These are phyloP conservation scores for Fusarium tricinctum DNA, from an alignment of 2,329 filamentous ascomycete genomes.

Conservation along the genomic window DNA sequence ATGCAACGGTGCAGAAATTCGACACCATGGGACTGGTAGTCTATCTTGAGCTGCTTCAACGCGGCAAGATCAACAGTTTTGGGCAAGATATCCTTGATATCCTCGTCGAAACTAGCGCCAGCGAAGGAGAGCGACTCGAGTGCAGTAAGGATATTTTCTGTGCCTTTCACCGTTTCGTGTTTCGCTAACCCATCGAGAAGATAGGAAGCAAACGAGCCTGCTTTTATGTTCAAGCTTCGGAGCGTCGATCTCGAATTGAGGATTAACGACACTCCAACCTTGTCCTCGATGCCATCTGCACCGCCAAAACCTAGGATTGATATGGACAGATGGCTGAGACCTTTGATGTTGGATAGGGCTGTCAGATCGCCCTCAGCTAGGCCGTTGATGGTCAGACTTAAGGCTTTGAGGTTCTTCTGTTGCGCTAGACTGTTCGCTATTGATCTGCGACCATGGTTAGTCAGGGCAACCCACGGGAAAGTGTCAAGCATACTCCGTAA, in stretches of 20 bases:
- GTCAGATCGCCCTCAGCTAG: neutral
- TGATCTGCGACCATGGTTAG: slow-evolving; percentile 21
- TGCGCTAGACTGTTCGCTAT: slow-evolving; percentile 28
- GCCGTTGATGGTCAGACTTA: neutral
- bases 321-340: slow-evolving; percentile 33
- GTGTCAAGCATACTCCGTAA: slow-evolving; percentile 28
- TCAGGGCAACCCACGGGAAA: accelerated
- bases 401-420: slow-evolving; percentile 27
- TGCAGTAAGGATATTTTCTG: neutral
- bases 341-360: slow-evolving; percentile 18
- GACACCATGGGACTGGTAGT: neutral
- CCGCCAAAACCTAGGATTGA: too few species aligned
- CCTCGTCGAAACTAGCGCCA: neutral
- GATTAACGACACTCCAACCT: neutral
- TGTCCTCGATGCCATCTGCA: too few species aligned
- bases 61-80: slow-evolving; percentile 28
- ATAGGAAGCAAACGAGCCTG: neutral
- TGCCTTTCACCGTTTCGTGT: neutral
- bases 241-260: slow-evolving; percentile 29
- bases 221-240: neutral
- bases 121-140: slow-evolving; percentile 31
- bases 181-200: slow-evolving; percentile 13
- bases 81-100: neutral
- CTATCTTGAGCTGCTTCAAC: slow-evolving; percentile 17
- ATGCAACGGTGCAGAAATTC: slow-evolving; percentile 15